Conservation (phyloP, 2,329 filamentous ascomycete species). For the Xylaria sp. region DNA sequence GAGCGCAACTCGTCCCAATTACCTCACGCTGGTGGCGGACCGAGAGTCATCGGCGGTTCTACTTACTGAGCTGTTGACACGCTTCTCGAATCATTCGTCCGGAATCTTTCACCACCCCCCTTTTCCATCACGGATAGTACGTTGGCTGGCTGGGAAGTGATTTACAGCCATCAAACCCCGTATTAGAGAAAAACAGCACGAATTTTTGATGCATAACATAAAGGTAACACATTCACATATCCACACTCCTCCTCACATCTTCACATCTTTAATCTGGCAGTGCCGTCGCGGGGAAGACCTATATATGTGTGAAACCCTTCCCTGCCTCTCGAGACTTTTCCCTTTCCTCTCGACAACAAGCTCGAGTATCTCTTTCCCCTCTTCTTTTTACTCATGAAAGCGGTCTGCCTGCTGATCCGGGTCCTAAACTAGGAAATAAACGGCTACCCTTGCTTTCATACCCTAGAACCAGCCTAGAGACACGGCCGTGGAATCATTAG, state of each 20-base stretch:
- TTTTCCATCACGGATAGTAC: conserved; percentile 4
- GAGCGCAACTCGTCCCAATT: conserved; percentile 22
- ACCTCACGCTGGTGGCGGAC: conserved; percentile 16
- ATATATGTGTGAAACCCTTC: conserved; percentile 25
- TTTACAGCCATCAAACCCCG: conserved; percentile 6
- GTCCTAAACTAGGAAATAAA: conserved; percentile 9
- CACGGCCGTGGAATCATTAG: conserved; percentile 22
- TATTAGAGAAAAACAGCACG: conserved; percentile 14
- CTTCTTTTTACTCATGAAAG: background rate
- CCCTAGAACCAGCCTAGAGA: conserved; percentile 26
- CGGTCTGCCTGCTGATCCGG: conserved; percentile 25
- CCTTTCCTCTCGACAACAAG: conserved; percentile 1
- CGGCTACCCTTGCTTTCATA: conserved; percentile 13
- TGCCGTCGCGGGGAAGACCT: conserved; percentile 12
- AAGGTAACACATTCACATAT: conserved; percentile 23
- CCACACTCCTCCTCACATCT: conserved; percentile 7
- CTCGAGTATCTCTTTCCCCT: conserved; percentile 5
- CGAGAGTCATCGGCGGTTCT: conserved; percentile 13
- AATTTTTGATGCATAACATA: background rate
- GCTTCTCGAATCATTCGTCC: background rate
- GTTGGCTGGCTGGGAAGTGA: conserved; percentile 13
- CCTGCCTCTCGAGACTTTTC: conserved; percentile 6
- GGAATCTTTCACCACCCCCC: conserved; percentile 1
- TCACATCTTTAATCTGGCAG: conserved; percentile 1
- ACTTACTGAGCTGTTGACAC: conserved; percentile 4